These are phyloP conservation scores for Blumeria hordei DNA, from an alignment of 2,329 filamentous ascomycete genomes.

Conservation along the genomic window DNA sequence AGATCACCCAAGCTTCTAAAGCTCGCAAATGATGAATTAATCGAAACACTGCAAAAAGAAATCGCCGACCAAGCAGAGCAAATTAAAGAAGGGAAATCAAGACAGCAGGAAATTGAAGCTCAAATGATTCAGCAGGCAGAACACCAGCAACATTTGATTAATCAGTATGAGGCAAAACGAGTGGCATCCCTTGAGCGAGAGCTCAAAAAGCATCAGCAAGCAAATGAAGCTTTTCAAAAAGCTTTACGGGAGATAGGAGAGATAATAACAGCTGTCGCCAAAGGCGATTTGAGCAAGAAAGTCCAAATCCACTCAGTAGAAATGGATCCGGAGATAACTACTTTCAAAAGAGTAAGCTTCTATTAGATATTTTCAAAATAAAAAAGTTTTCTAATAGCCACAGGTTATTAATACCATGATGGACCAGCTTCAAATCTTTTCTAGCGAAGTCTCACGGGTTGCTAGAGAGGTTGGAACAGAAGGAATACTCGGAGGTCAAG, in stretches of 20 bases:
- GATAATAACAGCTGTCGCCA: conserved; percentile 88
- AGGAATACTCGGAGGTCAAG: conserved; percentile 79
- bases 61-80: conserved; percentile 85
- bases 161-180: conserved; percentile 63
- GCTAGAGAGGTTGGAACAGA: conserved; percentile 92
- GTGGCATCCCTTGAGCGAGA: conserved; percentile 80
- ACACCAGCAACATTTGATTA: conserved; percentile 60
- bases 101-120: conserved; percentile 64
- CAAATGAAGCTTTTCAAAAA: conserved; percentile 96
- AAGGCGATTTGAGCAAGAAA: conserved; percentile 89
- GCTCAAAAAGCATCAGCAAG: conserved; percentile 89
- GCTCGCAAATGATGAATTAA: conserved; percentile 62
- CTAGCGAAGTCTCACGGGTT: conserved; percentile 83
- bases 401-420: conserved; percentile 83
- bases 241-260: conserved; percentile 88
- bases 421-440: conserved; percentile 90
- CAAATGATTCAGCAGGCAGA: conserved; percentile 71
- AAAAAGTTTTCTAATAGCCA: conserved; percentile 1
- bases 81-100: conserved; percentile 69
- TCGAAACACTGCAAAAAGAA: conserved; percentile 68
- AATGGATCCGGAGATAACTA: conserved; percentile 94
- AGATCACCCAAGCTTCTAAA: conserved; percentile 13
- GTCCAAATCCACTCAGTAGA: conserved; percentile 87
- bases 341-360: conserved; percentile 64
- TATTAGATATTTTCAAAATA: neutral